Conservation (phyloP, 768 basidiomycete genomes). For the Crepidotus variabilis region DNA sequence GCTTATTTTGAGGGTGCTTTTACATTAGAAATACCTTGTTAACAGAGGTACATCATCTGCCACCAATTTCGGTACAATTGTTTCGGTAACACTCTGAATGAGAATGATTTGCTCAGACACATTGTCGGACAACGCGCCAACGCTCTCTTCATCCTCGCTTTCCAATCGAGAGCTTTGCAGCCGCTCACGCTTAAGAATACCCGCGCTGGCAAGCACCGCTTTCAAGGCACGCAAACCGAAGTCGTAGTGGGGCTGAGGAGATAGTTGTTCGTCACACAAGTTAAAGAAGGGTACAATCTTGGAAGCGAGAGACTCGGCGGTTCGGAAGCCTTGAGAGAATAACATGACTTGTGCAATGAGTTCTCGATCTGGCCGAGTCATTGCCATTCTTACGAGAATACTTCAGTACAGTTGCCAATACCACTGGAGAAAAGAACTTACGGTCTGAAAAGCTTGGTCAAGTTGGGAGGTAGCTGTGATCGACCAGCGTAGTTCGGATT, state of each 20-base stretch:
- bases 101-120: slow-evolving; percentile 92
- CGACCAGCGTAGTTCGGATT: slow-evolving; percentile 99
- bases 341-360: slow-evolving; percentile 99
- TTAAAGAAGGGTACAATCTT: slow-evolving; percentile 99
- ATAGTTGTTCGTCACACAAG: slow-evolving; percentile 95
- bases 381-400: slow-evolving; percentile 74
- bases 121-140: slow-evolving; percentile 60
- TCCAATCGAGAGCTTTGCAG: slow-evolving; percentile 47
- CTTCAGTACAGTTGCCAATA: slow-evolving; percentile 1
- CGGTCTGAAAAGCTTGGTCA: slow-evolving; percentile 93
- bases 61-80: slow-evolving; percentile 96
- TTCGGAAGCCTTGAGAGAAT: slow-evolving; percentile 98
- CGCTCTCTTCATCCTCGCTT: slow-evolving; percentile 35
- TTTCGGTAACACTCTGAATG: slow-evolving; percentile 98
- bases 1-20: slow-evolving; percentile 5
- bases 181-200: slow-evolving; percentile 94
- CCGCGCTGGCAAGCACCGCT: slow-evolving; percentile 93
- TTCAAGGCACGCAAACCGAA: slow-evolving; percentile 98
- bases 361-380: slow-evolving; percentile 97
- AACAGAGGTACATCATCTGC: slow-evolving; percentile 95
- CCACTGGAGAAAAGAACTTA: slow-evolving; percentile 32
- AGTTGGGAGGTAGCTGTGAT: slow-evolving; percentile 81
- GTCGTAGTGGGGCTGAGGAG: slow-evolving; percentile 97
- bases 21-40: slow-evolving; percentile 61
- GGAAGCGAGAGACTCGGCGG: slow-evolving; percentile 94